Evolutionary conservation across 805 yeast genomes (phyloP).

Genomic region (Ogataea henricii): DNA sequence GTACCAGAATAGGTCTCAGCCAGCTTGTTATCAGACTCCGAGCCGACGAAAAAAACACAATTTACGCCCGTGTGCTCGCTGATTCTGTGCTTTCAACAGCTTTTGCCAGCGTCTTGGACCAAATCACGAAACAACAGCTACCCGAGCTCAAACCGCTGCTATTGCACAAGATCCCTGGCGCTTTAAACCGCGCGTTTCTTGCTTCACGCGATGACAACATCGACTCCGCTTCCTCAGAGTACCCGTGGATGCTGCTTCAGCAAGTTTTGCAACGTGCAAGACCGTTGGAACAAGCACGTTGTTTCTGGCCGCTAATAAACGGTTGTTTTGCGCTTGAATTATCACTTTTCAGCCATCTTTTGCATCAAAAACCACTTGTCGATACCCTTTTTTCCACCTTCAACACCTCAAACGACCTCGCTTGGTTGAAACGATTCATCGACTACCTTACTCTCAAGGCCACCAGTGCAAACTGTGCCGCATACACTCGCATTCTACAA

Average conservation of each 20-base stretch:
- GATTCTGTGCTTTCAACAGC: conserved; percentile 12
- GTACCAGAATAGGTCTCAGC: conserved; percentile 27
- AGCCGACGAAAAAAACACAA: neutral
- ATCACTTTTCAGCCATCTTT: conserved; percentile 4
- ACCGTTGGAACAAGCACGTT: neutral
- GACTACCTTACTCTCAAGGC: conserved; percentile 1
- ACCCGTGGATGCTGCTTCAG: conserved; percentile 7
- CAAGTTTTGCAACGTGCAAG: neutral
- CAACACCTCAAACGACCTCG: conserved; percentile 4
- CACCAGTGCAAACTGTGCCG: neutral
- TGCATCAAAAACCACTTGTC: conserved; percentile 2
- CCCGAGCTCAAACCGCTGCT: conserved; percentile 20
- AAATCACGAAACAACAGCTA: conserved; percentile 1
- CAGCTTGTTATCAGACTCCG: conserved; percentile 20
- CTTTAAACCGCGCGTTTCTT: conserved; percentile 16
- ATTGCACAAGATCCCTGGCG: conserved; percentile 16
- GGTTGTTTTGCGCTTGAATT: conserved; percentile 6
- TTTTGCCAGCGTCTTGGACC: conserved; percentile 3
- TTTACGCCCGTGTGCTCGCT: conserved; percentile 10
- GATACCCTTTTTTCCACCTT: conserved; percentile 1
- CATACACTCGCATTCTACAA: conserved; percentile 8
- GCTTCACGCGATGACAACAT: conserved; percentile 8
- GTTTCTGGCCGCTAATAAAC: conserved; percentile 18
- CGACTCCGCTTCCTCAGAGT: conserved; percentile 8
- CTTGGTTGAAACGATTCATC: conserved; percentile 11